These are phyloP conservation scores for Kluyveromyces nonfermentans DNA, from an alignment of 805 yeast genomes.

Conservation along the genomic window DNA sequence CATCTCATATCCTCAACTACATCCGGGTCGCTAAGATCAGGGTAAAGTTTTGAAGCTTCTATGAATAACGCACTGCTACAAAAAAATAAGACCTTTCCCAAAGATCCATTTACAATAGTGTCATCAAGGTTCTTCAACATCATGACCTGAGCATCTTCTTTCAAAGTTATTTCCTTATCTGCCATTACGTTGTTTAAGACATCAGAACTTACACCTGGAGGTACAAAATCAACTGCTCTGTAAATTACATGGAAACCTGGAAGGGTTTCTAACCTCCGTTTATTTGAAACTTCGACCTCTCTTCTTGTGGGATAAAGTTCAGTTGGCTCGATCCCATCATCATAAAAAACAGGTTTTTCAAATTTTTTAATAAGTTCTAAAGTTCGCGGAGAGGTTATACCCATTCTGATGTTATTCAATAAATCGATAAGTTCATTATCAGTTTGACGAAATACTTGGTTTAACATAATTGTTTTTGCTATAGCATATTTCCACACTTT, in stretches of 20 bases:
- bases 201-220: conserved; percentile 9
- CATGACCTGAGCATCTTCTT: conserved; percentile 92
- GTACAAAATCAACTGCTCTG: conserved; percentile 36
- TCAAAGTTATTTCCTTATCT: conserved; percentile 49
- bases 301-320: conserved; percentile 78
- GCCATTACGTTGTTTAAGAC: conserved; percentile 46
- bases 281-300: conserved; percentile 77
- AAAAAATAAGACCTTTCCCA: conserved; percentile 57
- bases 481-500: conserved; percentile 58
- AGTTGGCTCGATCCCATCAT: conserved; percentile 68
- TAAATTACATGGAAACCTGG: conserved; percentile 39
- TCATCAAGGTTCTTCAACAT: conserved; percentile 74
- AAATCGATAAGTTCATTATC: conserved; percentile 67
- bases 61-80: conserved; percentile 21
- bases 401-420: conserved; percentile 73
- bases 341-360: conserved; percentile 9
- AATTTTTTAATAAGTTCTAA: conserved; percentile 11
- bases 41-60: conserved; percentile 17
- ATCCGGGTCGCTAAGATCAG: conserved; percentile 19
- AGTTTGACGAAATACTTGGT: conserved; percentile 76
- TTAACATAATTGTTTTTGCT: conserved; percentile 56
- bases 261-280: conserved; percentile 38
- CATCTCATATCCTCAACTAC: conserved; percentile 26
- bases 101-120: conserved; percentile 77
- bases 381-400: conserved; percentile 39